Evolutionary conservation across 2,329 filamentous ascomycete species (phyloP), one percentile per base, ranked within the genome.

Genomic region (Alternaria sp.): DNA sequence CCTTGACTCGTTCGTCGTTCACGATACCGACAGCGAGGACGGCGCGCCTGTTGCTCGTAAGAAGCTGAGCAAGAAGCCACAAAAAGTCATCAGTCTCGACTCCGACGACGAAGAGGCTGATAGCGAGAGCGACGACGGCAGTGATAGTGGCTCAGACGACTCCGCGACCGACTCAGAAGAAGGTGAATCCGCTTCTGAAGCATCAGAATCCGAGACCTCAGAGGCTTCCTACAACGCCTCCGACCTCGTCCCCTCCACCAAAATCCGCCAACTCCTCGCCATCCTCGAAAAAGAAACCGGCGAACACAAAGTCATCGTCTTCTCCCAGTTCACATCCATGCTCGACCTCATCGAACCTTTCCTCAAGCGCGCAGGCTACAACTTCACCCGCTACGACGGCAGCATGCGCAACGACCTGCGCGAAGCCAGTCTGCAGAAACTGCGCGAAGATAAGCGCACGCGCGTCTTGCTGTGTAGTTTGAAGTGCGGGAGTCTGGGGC

Each of bases 301-400:
- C 2, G 86, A 93, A 63, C 93, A 97, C 86, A 99, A 99, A 78
- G 97, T 97, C 77, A 99, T 99, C 74, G 94, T 99, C 67, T 99
- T 99, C 82, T 97, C 94, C 2, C 93, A 98, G 74, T 99, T 99
- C 82, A 99, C 96, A 0, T 96, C 93, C 0, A 99, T 99, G 96
- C 89, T 99, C 49, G 92, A 98, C 82, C 89, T 98, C 26, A 90
- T 99, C 66, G 94, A 98, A 78, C 96, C 96, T 3, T 97, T 98
- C 81, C 85, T 99, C 63, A 86, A 87, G 49, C 86, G 89, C 53
- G 89, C 91, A 14, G 88, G 89, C 14, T 90, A 97, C 79, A 87
- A 87, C 64, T 97, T 91, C 76, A 92, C 92, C 15, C 92, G 96
- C 58, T 99, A 99, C 80, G 96, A 99, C 77, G 96, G 96, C 60